A percentile compares a stretch with the other conserved stretches of the same genome.
Conservation (phyloP, 352 stramenopile species). For the Heterotrichella gracilis region DNA sequence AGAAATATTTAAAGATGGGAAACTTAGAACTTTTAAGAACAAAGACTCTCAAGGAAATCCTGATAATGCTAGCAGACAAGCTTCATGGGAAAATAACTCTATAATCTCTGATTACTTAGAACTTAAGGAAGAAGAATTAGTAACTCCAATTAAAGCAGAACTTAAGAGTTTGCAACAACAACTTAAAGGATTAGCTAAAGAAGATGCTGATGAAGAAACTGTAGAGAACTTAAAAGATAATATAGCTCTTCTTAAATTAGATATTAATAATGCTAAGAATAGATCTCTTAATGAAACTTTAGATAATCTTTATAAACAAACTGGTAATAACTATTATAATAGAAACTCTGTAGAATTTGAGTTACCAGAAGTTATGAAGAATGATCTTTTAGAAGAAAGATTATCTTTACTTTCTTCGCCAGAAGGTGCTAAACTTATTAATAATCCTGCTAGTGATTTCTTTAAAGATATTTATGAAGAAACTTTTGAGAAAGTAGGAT, state of each 20-base stretch:
- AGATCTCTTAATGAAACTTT: background rate
- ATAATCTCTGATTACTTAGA: conserved; percentile 9
- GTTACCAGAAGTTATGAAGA: background rate
- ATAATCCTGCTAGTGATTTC: conserved; percentile 1
- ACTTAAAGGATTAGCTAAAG: conserved; percentile 11
- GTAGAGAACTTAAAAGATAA: too few relatives aligned
- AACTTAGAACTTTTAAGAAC: background rate
- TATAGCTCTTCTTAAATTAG: too few relatives aligned
- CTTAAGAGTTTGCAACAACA: conserved; percentile 10
- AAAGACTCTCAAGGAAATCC: background rate
- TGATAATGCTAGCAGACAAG: conserved; percentile 1
- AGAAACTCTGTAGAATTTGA: background rate
- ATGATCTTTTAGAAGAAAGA: too few relatives aligned
- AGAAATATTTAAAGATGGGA: background rate
- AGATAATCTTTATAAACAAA: conserved; percentile 12
- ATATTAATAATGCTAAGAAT: conserved; percentile 6
- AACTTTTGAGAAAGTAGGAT: background rate
- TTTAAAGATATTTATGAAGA: conserved; percentile 7
- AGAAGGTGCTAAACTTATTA: background rate
- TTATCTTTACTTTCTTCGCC: too few relatives aligned
- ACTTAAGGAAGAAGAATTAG: conserved; percentile 9
- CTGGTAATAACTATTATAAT: conserved; percentile 8
- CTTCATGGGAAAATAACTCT: conserved; percentile 9
- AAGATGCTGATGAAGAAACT: conserved; percentile 11
- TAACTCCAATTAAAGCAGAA: conserved; percentile 7